Evolutionary conservation across 1,284 basidiomycete species (phyloP), one percentile per base, ranked within the genome.

Genomic region (Irpex rosettiformis): DNA sequence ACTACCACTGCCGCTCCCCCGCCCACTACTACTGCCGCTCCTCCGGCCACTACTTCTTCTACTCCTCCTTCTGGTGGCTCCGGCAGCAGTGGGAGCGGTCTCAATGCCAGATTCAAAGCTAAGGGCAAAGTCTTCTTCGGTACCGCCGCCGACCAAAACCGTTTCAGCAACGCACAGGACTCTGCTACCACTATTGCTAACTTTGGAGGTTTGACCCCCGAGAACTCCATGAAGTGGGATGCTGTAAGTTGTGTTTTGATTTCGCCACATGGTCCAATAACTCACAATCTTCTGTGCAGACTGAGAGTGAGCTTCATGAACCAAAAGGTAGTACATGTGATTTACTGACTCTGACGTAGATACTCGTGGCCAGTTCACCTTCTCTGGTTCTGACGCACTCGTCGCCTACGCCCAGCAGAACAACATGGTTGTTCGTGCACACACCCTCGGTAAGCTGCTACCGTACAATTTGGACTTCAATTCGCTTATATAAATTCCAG

Each of bases 401-500:
- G 77, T 79, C 58, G 76, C 78, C 66, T 80, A 76, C 70, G 79
- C 79, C 21, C 69, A 70, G 5, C 70, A 73, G 48, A 78, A 81
- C 63, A 73, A 75, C 37, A 77, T 79, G 64, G 60, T 76, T 59
- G 72, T 81, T 57, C 77, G 79, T 61, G 80, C 78, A 7, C 78
- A 80, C 65, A 80, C 79, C 10, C 69, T 81, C 22, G 68, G 68
- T 67, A 49, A 37, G 16, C 33, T 30, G 1, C 7, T 10, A 10
- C 4, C 51, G 49, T 40, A 11, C n/a, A 40, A n/a, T 13, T 16
- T n/a, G 37, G n/a, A n/a, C 37, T 40, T 4, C 37, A 40, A 40
- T 4, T 40, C 3, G 11, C 37, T 40, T 40, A 40, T 40, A n/a
- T n/a, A 40, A 40, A 40, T n/a, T 13, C n/a, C 57, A 69, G 79